Base-by-base conservation (phyloP, 371 early-diverging fungal genomes). In the Nematocida sp. region DNA sequence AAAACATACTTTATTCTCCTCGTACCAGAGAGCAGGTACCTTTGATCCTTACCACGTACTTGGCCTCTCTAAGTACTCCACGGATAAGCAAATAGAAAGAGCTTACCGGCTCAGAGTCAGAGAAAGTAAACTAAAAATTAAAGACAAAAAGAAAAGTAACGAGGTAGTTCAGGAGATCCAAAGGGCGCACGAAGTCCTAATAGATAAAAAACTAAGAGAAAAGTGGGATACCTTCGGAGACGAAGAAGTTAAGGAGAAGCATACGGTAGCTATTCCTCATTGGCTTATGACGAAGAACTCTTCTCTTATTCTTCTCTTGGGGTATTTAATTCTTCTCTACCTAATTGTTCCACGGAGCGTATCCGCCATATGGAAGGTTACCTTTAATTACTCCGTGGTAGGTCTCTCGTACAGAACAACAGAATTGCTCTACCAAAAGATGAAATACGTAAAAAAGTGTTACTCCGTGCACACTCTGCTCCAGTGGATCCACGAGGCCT, bases 241-340 rank as follows among this genome's bases (percentile, higher is more conserved):
- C 23, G 60, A 28, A 1, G 76, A 78, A 13, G 64, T 53, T 25
- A 67, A 55, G 55, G 66, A 57, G 16, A 59, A 26, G n/a, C 77
- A 81, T 59, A 56, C 80, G 13, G 64, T 84, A 5, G 84, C 84
- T 13, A 81, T 84, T n/a, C 84, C 84, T 30, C 28, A 54, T 28
- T 64, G 77, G 36, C 18, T 81, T 38, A 57, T 82, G 33, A 76
- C 60, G n/a, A 76, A 68, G 47, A 67, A 75, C 49, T 45, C 51
- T 16, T 20, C 65, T 28, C 28, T 79, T 26, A 4, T 68, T 11
- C 32, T 68, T 11, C 57, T 84, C 35, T 45, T 75, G 11, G 2
- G 81, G 25, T 84, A 84, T 54, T 48, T 65, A 2, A 13, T 78
- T 7, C 23, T 81, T 4, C 53, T 84, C 2, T 80, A 78, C 9